These are phyloP conservation scores for Zoysia pacifica DNA, from an alignment of 176 grass and related monocot species.

Conservation along the genomic window DNA sequence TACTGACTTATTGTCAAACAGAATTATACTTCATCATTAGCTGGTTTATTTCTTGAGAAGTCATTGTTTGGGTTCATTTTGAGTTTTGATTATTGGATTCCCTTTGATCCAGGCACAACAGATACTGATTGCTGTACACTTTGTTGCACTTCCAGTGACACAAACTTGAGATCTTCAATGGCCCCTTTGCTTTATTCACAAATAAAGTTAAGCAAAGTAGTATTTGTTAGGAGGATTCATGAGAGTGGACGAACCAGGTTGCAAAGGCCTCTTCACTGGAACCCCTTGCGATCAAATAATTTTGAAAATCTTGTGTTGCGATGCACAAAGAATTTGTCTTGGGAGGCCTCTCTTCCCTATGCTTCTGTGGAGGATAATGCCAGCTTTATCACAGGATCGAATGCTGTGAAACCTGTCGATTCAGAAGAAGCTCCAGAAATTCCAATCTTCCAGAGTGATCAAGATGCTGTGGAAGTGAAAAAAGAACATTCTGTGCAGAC, in stretches of 20 bases:
- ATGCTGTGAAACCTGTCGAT: slow-evolving; percentile 64
- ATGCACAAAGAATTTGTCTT: slow-evolving; percentile 61
- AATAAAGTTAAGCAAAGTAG: slow-evolving; percentile 33
- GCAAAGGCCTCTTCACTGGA: slow-evolving; percentile 41
- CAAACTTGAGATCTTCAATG: slow-evolving; percentile 34
- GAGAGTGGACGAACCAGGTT: slow-evolving; percentile 26
- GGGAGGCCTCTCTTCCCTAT: slow-evolving; percentile 69
- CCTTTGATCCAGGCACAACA: not conserved
- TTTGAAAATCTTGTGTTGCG: slow-evolving; percentile 41
- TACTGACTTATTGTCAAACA: not conserved
- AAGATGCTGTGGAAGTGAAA: slow-evolving; percentile 58
- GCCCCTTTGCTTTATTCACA: slow-evolving; percentile 50
- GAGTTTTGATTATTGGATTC: not conserved
- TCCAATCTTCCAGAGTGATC: slow-evolving; percentile 58
- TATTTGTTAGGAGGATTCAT: slow-evolving; percentile 37
- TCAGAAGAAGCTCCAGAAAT: slow-evolving; percentile 62
- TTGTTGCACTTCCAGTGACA: slow-evolving; percentile 21
- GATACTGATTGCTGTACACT: slow-evolving; percentile 13
- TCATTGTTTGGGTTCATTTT: slow-evolving; percentile 7
- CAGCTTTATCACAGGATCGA: slow-evolving; percentile 59
- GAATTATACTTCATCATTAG: not conserved
- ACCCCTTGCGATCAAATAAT: not conserved
- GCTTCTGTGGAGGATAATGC: slow-evolving; percentile 47
- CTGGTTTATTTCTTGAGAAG: not conserved
- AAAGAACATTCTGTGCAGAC: slow-evolving; percentile 35